Base-by-base conservation (phyloP, 2,329 filamentous ascomycete species). In the Pseudogymnoascus sp. region DNA sequence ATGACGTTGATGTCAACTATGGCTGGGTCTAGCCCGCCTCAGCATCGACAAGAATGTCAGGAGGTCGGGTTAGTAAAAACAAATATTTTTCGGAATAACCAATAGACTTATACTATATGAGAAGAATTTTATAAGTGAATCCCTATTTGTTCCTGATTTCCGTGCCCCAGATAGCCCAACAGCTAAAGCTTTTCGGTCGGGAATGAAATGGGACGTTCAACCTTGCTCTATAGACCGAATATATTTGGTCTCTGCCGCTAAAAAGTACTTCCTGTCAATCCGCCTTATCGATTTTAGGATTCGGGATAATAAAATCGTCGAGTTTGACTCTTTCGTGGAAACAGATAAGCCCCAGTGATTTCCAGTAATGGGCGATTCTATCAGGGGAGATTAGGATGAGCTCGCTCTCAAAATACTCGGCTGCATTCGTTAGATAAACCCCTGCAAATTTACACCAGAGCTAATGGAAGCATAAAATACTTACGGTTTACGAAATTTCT, bases 281-380 rank as follows among this genome's bases (percentile, higher is more conserved):
- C 5, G 28, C 16, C 28, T 14, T 12, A 55, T 55, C 30, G 3
- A 12, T 33, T 33, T 12, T 16, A 19, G n/a, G 49, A 33, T 19
- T 19, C 9, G 49, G 49, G n/a, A 22, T 33, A 33, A 72, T 49
- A 45, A 84, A 80, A 23, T 75, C 67, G 62, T 87, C 82, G 62
- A 88, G 80, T 58, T 87, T 72, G 3, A 88, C 82, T 62, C 85
- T 77, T 67, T 84, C 75, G 62, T 82, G 87, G 69, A 79, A 87
- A 67, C 80, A 86, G 55, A 88, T 82, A 62, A 86, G 82, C 0
- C 79, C 78, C 66, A 84, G 83, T 0, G 73, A 78, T 59, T 89
- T 78, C 92, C 92, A 97, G 71, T 91, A 88, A 71, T 93, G 90
- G 2, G 91, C 92, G 62, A 97, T 73, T 41, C 82, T 80, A 70